These are phyloP conservation scores for Arachis stenosperma DNA, from an alignment of 306 rosid genomes.

Conservation along the genomic window DNA sequence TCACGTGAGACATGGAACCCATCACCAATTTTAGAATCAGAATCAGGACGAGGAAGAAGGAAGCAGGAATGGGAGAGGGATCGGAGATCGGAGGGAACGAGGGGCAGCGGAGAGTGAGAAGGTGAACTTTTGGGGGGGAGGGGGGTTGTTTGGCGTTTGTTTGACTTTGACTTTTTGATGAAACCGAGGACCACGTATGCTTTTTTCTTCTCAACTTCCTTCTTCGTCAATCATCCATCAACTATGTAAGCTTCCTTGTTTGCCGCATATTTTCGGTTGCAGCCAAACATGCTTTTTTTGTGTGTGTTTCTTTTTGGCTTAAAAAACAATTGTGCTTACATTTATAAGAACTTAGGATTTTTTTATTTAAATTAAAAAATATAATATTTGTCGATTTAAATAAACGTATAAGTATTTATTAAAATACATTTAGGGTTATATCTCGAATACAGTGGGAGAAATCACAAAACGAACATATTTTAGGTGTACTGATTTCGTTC, in stretches of 20 bases:
- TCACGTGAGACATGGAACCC: slow-evolving; percentile 67
- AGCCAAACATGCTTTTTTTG: background rate
- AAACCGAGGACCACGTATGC: slow-evolving; percentile 13
- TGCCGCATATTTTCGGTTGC: background rate
- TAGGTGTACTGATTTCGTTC: too few relatives aligned
- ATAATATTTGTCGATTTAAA: too few relatives aligned
- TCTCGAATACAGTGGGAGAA: too few relatives aligned
- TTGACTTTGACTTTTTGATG: slow-evolving; percentile 24
- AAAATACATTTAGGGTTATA: too few relatives aligned
- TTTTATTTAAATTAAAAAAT: too few relatives aligned
- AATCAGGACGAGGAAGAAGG: background rate
- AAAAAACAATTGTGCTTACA: too few relatives aligned
- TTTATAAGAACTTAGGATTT: too few relatives aligned
- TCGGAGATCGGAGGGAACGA: slow-evolving; percentile 41
- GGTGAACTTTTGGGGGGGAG: background rate
- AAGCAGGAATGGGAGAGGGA: background rate
- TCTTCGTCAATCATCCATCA: too few relatives aligned
- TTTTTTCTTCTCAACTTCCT: background rate
- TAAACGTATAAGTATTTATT: too few relatives aligned
- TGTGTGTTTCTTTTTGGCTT: too few relatives aligned
- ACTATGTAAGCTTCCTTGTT: too few relatives aligned
- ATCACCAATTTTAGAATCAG: slow-evolving; percentile 39
- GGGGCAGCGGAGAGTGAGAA: background rate
- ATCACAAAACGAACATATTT: too few relatives aligned
- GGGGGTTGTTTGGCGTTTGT: background rate